These are phyloP conservation scores for Diversispora eburnea DNA, from an alignment of 192 early-diverging fungal genomes.

Conservation along the genomic window DNA sequence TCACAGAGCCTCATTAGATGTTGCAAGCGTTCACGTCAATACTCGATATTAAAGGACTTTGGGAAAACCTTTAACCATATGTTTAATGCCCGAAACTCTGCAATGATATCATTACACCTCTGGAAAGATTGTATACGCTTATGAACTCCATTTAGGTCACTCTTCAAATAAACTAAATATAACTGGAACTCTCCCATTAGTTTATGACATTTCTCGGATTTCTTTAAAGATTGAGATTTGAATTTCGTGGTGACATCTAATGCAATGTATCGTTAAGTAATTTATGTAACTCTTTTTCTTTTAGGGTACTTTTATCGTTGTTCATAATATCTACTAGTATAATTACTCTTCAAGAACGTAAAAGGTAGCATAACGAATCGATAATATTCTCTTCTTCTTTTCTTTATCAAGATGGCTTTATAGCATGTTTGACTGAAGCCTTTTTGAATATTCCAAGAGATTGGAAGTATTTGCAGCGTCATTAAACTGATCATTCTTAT, in stretches of 20 bases:
- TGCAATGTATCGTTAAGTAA: background rate
- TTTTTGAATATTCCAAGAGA: background rate
- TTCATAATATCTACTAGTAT: background rate
- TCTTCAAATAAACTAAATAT: conserved; percentile 19
- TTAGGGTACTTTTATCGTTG: background rate
- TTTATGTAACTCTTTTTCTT: background rate
- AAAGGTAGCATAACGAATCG: background rate
- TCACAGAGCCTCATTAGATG: too few relatives aligned
- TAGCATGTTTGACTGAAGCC: background rate
- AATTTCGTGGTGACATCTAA: background rate
- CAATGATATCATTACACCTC: background rate
- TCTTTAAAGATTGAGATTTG: background rate
- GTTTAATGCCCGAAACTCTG: background rate
- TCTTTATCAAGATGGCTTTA: background rate
- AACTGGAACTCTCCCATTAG: background rate
- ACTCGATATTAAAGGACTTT: too few relatives aligned
- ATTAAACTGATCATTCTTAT: background rate
- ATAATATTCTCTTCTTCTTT: background rate
- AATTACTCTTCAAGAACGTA: background rate
- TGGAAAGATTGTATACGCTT: conserved; percentile 9
- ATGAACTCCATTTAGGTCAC: background rate
- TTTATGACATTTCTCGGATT: background rate
- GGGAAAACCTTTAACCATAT: too few relatives aligned
- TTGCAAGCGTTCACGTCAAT: too few relatives aligned
- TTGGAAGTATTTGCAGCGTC: background rate